Conservation (phyloP, 768 basidiomycete genomes). For the Nidularia pulvinata region DNA sequence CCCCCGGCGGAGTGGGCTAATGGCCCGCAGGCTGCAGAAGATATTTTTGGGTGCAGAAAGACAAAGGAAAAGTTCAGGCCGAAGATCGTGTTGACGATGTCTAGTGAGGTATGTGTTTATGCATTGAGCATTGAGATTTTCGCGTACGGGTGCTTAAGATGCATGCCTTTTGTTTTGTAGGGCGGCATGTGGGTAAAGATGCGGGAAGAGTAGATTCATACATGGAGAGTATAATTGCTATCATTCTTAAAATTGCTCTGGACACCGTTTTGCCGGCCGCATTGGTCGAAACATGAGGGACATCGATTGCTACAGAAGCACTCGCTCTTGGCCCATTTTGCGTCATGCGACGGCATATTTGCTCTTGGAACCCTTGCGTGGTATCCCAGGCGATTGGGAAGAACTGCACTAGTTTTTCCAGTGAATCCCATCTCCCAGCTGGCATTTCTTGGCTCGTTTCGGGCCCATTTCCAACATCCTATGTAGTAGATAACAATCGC, state of each 20-base stretch:
- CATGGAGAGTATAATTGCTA: background rate
- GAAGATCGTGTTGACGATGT: slow-evolving; percentile 7
- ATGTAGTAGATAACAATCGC: no score
- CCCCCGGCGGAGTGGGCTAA: slow-evolving; percentile 31
- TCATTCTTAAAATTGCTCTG: background rate
- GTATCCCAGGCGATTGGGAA: no score
- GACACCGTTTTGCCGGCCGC: no score
- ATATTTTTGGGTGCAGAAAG: slow-evolving; percentile 15
- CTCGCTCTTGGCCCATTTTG: no score
- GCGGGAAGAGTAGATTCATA: background rate
- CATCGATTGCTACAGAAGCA: no score
- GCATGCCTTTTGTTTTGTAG: background rate
- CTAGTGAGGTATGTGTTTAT: slow-evolving; percentile 15
- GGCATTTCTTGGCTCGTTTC: no score
- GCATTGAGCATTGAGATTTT: background rate
- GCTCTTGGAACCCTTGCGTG: no score
- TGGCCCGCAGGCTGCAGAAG: slow-evolving; percentile 9
- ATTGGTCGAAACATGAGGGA: no score
- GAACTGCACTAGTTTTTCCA: no score
- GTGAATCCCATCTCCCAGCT: no score
- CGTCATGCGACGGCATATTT: no score
- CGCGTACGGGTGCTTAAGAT: background rate
- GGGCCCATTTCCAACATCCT: no score
- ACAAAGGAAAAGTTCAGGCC: slow-evolving; percentile 25
- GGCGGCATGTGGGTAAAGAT: background rate